Base-by-base conservation (phyloP, 352 stramenopile genomes). In the Phytophthora pluvialis region DNA sequence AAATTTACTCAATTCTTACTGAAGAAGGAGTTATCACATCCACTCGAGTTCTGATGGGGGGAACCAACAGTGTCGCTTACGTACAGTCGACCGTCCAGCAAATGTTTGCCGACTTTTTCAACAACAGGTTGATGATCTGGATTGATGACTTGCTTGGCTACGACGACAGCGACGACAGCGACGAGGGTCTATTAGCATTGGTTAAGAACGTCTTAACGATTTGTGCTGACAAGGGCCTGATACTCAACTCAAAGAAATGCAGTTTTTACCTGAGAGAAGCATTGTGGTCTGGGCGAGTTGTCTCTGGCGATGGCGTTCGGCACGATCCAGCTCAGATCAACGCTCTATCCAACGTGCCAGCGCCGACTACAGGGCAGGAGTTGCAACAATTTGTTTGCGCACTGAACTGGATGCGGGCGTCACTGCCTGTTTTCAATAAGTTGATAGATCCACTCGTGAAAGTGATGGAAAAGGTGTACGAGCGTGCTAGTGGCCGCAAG, bases 61-160 rank as follows among this genome's bases (percentile, higher is more conserved):
- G 56, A 3, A 67, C 48, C 4, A 67, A 67, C 25, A 67, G 59
- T 5, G 59, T 67, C 1, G 59, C 48, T 0, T 69, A 59, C 10
- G 63, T 64, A 3, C 48, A 70, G 16, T 51, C 51, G 1, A 58
- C 45, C 2, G 50, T 67, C 1, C 50, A 67, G 11, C 5, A 55
- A 26, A 69, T 69, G 60, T 69, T 63, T 35, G 51, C 11, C 1
- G 60, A 63, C 6, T 1, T 53, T n/a, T 63, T 69, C n/a, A 66
- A 53, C 58, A 48, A 66, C 5, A 47, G 58, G 9, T 13, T 59
- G 16, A 5, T 66, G 2, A 66, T 66, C 42, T 66, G 58, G 48
- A 59, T 66, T 47, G 46, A 51, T 25, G 57, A 65, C 25, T 12
- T 59, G 1, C 15, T 65, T 3, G 58, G 58, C 0, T 59, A 59